Conservation (phyloP, 305 asterid species). For the Salvia sclarea region DNA sequence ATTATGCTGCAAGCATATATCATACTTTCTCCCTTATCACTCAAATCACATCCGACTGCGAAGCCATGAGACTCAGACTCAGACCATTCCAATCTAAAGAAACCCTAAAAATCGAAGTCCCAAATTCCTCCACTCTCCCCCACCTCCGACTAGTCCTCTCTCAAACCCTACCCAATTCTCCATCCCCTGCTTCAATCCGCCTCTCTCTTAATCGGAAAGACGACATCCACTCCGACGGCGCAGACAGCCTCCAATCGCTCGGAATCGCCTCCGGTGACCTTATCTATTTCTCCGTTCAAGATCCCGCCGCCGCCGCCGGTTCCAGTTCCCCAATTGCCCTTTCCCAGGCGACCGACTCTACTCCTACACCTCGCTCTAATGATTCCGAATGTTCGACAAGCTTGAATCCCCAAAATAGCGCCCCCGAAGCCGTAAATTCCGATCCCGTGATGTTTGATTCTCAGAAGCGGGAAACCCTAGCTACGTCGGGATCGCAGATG, state of each 20-base stretch:
- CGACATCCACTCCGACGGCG: conserved; percentile 55
- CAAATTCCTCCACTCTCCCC: conserved; percentile 48
- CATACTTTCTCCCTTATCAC: neutral
- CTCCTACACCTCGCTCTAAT: conserved; percentile 7
- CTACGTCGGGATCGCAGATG: conserved; percentile 11
- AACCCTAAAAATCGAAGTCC: conserved; percentile 66
- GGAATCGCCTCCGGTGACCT: conserved; percentile 82
- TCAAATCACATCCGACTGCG: neutral
- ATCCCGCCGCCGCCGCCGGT: conserved; percentile 13
- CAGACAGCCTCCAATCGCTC: conserved; percentile 52
- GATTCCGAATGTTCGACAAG: conserved; percentile 22
- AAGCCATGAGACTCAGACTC: conserved; percentile 69
- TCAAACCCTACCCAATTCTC: conserved; percentile 45
- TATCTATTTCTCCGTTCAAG: conserved; percentile 51
- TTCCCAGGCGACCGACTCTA: conserved; percentile 14
- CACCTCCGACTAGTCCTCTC: conserved; percentile 55
- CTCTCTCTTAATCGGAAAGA: conserved; percentile 76
- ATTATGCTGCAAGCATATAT: no score
- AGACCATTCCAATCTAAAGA: conserved; percentile 64
- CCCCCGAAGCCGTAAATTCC: conserved; percentile 4
- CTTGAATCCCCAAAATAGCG: conserved; percentile 12
- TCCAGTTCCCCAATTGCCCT: conserved; percentile 16
- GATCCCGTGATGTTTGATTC: conserved; percentile 23
- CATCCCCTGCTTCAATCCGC: conserved; percentile 50
- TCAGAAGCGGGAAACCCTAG: conserved; percentile 28